Base-by-base conservation (phyloP, 2,329 filamentous ascomycete species). In the Drechslera avenae region DNA sequence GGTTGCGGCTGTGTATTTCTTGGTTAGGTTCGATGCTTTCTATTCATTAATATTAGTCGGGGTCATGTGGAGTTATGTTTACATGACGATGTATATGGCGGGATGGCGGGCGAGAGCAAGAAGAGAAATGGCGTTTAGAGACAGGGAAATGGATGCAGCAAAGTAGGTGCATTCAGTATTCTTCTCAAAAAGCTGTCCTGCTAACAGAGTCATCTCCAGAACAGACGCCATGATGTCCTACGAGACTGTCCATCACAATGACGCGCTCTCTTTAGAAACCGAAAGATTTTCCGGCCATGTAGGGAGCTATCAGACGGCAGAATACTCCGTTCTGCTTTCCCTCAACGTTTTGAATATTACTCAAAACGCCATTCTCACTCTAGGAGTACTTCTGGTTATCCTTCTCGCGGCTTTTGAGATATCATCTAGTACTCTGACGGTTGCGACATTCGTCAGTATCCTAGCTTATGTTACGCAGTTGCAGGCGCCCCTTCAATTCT, bases 1-100 rank as follows among this genome's bases (percentile, higher is more conserved):
- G 4, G 75, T 86, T 23, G 85, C 85, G 4, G 80, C 85, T 32
- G 72, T 81, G 17, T 87, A 86, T 55, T 76, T 87, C 21, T 83
- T 83, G 1, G 68, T 81, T 50, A 81, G 76, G 0, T 86, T 86
- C 57, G 84, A 86, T 66, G 82, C 83, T 12, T 79, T 86, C 41
- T 86, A 86, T 55, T 84, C 83, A 3, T 73, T 86, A 5, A 75
- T 81, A 9, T 73, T 85, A 3, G 84, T 86, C 55, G 75, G 84
- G 14, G 59, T 80, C 79, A 52, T 76, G 71, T 80, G 78, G 74
- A 71, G 72, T 0, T 81, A 81, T 60, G 75, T 81, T 39, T 81
- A 77, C 54, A 63, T 80, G 16, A 81, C 79, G 4, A 78, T 81
- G 18, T 79, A 80, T 39, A 78, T 81, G 63, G 78, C 79, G 49